Evolutionary conservation across 2,329 filamentous ascomycete genomes (phyloP), one percentile per base, ranked within the genome.

Genomic region (Alternaria gaisen): DNA sequence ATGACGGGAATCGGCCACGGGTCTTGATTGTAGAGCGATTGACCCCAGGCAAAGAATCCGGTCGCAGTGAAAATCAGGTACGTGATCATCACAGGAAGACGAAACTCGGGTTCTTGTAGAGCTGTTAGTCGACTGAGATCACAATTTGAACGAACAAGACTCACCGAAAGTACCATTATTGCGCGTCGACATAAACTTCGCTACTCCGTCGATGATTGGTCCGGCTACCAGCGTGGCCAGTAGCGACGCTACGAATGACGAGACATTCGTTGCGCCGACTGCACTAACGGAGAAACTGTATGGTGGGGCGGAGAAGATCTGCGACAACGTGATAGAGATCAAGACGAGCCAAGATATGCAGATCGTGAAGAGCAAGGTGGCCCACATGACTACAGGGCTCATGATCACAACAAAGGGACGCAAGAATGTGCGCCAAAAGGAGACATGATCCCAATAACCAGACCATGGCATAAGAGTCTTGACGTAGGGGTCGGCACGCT

Each of bases 281-380:
- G 64, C 44, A n/a, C 59, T 64, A 32, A 72, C 65, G 8, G 67
- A 70, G 52, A 72, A 72, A 32, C 58, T 72, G 48, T 72, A 72
- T 3, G 68, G 70, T 4, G 70, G 70, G 0, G 68, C 68, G 2
- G 68, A 71, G 53, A 72, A 71, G 12, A 72, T 72, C 20, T 72
- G 70, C 28, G 70, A 72, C 9, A 72, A 47, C 4, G 70, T 72
- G 30, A 71, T 67, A 7, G 67, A 71, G 40, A 72, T 72, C 30
- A 69, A 56, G 3, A 72, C 68, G 2, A 72, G 67, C 70, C 70
- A 72, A n/a, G 68, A 71, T n/a, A 72, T 68, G 42, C 68, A 70
- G 20, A 68, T 67, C 0, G 70, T 72, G 55, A 71, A 72, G 6
- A 71, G 55, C 20, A 72, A 53, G 10, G 68, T 71, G 3, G 67